A percentile compares a stretch with the other conserved stretches of the same genome.
These are phyloP conservation scores for Candida nitratophila DNA, from an alignment of 805 yeast species.

Conservation along the genomic window DNA sequence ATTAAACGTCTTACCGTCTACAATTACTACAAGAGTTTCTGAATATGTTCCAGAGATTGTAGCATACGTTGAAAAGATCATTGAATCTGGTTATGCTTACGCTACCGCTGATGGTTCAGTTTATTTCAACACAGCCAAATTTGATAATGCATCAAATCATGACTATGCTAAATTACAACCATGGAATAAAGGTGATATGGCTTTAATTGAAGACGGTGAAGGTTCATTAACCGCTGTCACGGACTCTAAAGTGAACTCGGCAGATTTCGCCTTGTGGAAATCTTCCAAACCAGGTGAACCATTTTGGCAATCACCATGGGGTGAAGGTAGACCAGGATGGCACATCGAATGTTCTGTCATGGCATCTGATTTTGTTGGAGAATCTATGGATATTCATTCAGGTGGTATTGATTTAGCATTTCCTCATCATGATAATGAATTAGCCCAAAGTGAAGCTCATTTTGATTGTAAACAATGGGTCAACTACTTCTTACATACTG, in stretches of 20 bases:
- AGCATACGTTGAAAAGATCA: conserved; percentile 65
- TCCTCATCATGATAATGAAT: conserved; percentile 98
- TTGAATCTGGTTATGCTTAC: conserved; percentile 79
- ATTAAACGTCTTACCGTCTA: conserved; percentile 79
- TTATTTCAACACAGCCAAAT: conserved; percentile 84
- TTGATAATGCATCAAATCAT: conserved; percentile 67
- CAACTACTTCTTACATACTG: conserved; percentile 92
- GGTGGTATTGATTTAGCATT: conserved; percentile 97
- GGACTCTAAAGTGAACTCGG: conserved; percentile 60
- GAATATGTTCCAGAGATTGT: conserved; percentile 94
- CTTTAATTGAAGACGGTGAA: conserved; percentile 88
- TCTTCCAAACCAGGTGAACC: conserved; percentile 97
- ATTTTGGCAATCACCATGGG: conserved; percentile 94
- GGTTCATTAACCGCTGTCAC: conserved; percentile 58
- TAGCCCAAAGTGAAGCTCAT: conserved; percentile 95
- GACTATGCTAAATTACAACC: conserved; percentile 95
- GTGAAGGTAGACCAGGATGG: conserved; percentile 98
- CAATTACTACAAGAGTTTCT: conserved; percentile 87
- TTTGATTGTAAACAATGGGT: conserved; percentile 92
- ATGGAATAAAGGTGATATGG: conserved; percentile 90
- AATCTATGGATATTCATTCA: conserved; percentile 84
- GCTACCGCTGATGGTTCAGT: conserved; percentile 84
- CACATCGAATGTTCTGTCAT: conserved; percentile 98
- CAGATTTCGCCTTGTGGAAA: conserved; percentile 97
- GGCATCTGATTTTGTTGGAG: conserved; percentile 88